phyloP scores from a whole-genome alignment of 2,329 filamentous ascomycete species.

The Dothistroma septosporum region DNA sequence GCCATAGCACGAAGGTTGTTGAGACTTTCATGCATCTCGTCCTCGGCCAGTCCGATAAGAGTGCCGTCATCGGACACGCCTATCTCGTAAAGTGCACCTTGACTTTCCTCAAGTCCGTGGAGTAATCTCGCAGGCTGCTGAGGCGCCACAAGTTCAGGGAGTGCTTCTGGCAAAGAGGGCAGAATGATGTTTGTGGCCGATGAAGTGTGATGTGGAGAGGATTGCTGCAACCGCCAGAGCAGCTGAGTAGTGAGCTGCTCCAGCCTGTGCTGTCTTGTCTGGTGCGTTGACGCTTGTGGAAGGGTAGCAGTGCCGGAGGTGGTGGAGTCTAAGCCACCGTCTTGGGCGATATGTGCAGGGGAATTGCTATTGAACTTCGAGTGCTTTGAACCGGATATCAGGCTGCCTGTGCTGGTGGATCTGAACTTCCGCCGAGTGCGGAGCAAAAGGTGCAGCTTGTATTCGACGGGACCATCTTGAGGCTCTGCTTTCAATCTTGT shows the following conservation, averaged over 20 bases:
- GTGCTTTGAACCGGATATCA: constrained; percentile 52
- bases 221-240: constrained; percentile 91
- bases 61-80: constrained; percentile 93
- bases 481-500: constrained; percentile 83
- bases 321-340: constrained; percentile 22
- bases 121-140: constrained; percentile 53
- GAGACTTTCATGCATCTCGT: constrained; percentile 90
- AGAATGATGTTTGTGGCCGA: constrained; percentile 70
- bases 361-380: constrained; percentile 31
- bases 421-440: constrained; percentile 71
- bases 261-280: constrained; percentile 75
- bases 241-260: constrained; percentile 93
- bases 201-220: constrained; percentile 82
- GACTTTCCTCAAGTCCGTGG: constrained; percentile 83
- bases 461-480: constrained; percentile 90
- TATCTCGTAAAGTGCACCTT: constrained; percentile 92
- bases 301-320: constrained; percentile 9
- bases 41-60: constrained; percentile 78
- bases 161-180: constrained; percentile 66
- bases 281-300: constrained; percentile 45
- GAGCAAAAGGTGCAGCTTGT: constrained; percentile 87
- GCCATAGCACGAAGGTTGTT: constrained; percentile 85
- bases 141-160: constrained; percentile 56
- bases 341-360: constrained; percentile 27
- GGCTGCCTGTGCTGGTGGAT: constrained; percentile 61